These are phyloP conservation scores for Sporobolomyces pararoseus DNA, from an alignment of 768 basidiomycete species.

Conservation along the genomic window DNA sequence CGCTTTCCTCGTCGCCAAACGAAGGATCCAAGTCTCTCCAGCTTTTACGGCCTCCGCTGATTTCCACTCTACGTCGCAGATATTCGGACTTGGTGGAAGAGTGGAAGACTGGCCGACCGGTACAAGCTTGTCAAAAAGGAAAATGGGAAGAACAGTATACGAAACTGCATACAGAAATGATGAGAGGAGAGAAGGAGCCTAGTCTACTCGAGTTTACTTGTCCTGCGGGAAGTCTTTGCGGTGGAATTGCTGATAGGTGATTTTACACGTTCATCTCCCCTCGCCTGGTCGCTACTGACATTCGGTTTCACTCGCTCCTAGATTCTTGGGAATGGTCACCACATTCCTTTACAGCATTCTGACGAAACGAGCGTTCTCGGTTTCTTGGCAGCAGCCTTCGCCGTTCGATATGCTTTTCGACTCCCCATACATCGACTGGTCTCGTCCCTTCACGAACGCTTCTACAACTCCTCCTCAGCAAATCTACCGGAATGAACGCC, in stretches of 20 bases:
- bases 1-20: too few species aligned
- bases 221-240: constrained; percentile 6
- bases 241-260: constrained; percentile 34
- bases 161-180: constrained; percentile 19
- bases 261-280: neutral
- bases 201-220: constrained; percentile 29
- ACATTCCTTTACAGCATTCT: constrained; percentile 25
- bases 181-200: constrained; percentile 5
- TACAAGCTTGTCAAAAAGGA: constrained; percentile 26
- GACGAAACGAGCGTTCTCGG: constrained; percentile 27
- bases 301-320: neutral
- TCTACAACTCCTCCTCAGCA: neutral
- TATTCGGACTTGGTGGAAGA: constrained; percentile 31
- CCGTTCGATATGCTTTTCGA: constrained; percentile 37
- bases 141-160: constrained; percentile 32
- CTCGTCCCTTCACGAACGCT: neutral
- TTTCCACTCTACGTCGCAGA: too few species aligned
- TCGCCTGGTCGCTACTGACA: neutral
- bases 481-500: neutral
- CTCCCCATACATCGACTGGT: constrained; percentile 36
- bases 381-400: constrained; percentile 28
- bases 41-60: too few species aligned
- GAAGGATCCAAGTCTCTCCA: too few species aligned
- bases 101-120: constrained; percentile 25
- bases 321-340: constrained; percentile 17